Evolutionary conservation across 345 rosid genomes (phyloP), one percentile per base, ranked within the genome.

Genomic region (Anacardium occidentale): DNA sequence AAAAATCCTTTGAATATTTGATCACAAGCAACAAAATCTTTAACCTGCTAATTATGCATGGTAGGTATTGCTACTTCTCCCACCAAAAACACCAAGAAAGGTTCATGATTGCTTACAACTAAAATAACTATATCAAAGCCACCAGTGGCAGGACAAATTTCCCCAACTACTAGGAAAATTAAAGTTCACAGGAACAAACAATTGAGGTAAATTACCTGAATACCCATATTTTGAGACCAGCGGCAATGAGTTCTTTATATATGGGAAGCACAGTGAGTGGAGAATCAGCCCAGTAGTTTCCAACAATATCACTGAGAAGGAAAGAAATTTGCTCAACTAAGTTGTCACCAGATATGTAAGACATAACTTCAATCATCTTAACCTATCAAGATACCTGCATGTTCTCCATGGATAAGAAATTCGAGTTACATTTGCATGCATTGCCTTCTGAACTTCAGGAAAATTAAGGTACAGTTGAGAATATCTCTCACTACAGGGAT

Each of bases 191-290:
- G 11, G 32, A 20, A 34, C 62, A 69, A 57, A 66, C n/a, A 20
- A 61, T 8, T 1, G 4, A 29, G 42, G 26, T 54, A 64, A 75
- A 68, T 50, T 78, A 86, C 98, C 99, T 92, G 81, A 72, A 92
- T 50, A 92, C 93, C 99, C 99, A 91, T 77, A 95, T 84, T 79
- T 76, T 87, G 53, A 95, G 70, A 44, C 93, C 94, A 45, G 91
- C 94, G 64, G 91, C 91, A 48, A 90, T 88, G 56, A 95, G 91
- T 78, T 92, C 94, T 74, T 86, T 78, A 81, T 95, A 95, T 70
- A 91, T 88, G 52, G 99, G 98, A 80, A 95, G 99, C 97, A 95
- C 81, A 26, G 99, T 89, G 52, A 85, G 85, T 7, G 98, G 96
- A 76, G 98, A 77, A 82, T 95, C 98, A 12, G 84, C 81, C 99